These are phyloP conservation scores for Sporothrix curviconia DNA, from an alignment of 2,329 filamentous ascomycete species.

Conservation along the genomic window DNA sequence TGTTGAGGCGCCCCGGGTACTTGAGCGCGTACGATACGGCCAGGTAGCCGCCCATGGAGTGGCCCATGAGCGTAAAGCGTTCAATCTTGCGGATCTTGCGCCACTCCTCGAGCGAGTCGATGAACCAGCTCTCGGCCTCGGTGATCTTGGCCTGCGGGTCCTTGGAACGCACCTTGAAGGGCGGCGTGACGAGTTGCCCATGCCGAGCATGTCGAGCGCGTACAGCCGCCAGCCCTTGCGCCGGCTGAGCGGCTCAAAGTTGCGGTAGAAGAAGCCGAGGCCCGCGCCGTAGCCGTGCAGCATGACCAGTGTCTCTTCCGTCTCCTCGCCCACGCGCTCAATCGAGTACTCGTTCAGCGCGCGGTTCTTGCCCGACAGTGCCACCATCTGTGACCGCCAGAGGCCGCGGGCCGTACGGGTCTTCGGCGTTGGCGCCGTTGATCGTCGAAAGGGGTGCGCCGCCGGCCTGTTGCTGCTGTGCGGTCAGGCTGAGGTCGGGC, in stretches of 20 bases:
- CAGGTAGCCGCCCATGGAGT: conserved; percentile 91
- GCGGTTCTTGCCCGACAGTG: conserved; percentile 76
- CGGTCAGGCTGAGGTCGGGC: conserved; percentile 8
- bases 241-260: conserved; percentile 82
- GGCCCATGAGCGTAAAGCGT: conserved; percentile 85
- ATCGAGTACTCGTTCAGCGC: conserved; percentile 90
- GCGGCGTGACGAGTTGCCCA: conserved; percentile 83
- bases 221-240: conserved; percentile 80
- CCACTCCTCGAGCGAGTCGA: conserved; percentile 96
- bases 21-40: conserved; percentile 93
- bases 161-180: conserved; percentile 80
- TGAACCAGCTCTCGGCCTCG: conserved; percentile 92
- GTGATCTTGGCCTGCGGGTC: conserved; percentile 72
- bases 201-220: conserved; percentile 89
- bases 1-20: conserved; percentile 90
- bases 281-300: conserved; percentile 95
- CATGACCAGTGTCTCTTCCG: conserved; percentile 86
- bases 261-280: conserved; percentile 96
- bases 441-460: conserved; percentile 24
- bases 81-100: conserved; percentile 81
- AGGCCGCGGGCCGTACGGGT: conserved; percentile 78
- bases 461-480: conserved; percentile 25
- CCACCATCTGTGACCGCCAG: conserved; percentile 81
- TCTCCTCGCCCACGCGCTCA: conserved; percentile 70
- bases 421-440: conserved; percentile 36